Conservation (phyloP, 768 basidiomycete species). For the Amanita inopinata region DNA sequence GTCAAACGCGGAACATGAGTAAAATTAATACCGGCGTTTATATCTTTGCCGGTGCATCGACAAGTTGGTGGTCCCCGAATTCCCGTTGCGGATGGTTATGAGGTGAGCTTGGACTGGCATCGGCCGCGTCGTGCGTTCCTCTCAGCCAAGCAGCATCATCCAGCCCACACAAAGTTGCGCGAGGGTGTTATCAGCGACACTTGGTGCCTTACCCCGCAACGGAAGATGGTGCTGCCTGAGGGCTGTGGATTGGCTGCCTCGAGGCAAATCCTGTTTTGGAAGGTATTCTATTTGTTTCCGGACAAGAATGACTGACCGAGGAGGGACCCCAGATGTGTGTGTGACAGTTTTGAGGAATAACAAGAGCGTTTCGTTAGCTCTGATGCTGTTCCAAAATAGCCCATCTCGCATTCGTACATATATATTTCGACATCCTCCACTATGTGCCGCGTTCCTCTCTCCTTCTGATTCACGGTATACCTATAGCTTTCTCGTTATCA, state of each 20-base stretch:
- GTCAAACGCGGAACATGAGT: not conserved
- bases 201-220: not conserved
- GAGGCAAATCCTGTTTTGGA: not conserved
- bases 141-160: no score
- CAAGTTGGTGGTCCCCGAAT: not conserved
- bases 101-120: no score
- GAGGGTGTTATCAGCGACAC: no score
- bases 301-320: slow-evolving; percentile 10
- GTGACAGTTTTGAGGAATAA: not conserved
- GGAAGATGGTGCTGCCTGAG: no score
- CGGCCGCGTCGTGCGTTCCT: no score
- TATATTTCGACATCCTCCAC: slow-evolving; percentile 21
- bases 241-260: not conserved
- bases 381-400: slow-evolving; percentile 13
- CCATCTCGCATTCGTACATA: slow-evolving; percentile 22
- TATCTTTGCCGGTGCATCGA: not conserved
- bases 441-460: slow-evolving; percentile 13
- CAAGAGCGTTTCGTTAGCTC: slow-evolving; percentile 8
- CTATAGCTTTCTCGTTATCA: no score
- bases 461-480: slow-evolving; percentile 8
- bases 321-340: slow-evolving; percentile 13
- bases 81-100: not conserved
- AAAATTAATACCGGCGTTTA: not conserved
- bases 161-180: no score
- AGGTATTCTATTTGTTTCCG: not conserved